Evolutionary conservation across 176 grass and related monocot genomes (phyloP).

Genomic region (Musa beccarii): DNA sequence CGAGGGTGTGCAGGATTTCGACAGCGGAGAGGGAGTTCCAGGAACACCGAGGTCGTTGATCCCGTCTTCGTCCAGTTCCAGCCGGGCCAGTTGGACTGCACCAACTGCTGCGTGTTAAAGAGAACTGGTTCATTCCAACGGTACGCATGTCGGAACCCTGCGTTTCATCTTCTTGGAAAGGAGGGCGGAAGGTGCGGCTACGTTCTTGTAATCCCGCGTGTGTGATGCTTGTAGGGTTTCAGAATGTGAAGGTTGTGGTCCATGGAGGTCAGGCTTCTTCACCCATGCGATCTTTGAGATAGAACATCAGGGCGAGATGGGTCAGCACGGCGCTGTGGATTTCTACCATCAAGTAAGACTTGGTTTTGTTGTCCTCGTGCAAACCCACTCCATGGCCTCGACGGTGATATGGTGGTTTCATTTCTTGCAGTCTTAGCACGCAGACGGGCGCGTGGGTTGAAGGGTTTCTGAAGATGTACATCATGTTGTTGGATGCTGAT

Average conservation of each 20-base stretch:
- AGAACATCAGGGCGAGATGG: conserved; percentile 1
- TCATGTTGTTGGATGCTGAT: conserved; percentile 18
- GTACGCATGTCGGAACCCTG: not conserved
- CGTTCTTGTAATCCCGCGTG: not conserved
- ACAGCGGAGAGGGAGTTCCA: not conserved
- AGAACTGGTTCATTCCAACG: conserved; percentile 18
- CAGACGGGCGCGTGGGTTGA: conserved; percentile 21
- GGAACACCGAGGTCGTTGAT: not conserved
- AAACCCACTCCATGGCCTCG: not conserved
- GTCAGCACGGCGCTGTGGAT: not conserved
- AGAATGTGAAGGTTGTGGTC: conserved; percentile 13
- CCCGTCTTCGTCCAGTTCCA: conserved; percentile 11
- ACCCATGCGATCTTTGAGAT: conserved; percentile 32
- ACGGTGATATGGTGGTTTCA: not conserved
- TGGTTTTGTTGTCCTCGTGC: not conserved
- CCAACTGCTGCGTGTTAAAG: conserved; percentile 9
- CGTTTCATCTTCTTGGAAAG: not conserved
- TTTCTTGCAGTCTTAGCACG: conserved; percentile 13
- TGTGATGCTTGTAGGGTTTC: not conserved
- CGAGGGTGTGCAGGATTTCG: not conserved
- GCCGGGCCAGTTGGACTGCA: conserved; percentile 29
- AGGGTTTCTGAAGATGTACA: conserved; percentile 18
- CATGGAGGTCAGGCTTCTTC: conserved; percentile 27
- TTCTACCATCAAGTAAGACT: conserved; percentile 21
- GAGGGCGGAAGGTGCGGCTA: not conserved